These are phyloP conservation scores for Microsporum canis DNA, from an alignment of 2,329 filamentous ascomycete genomes.

Conservation along the genomic window DNA sequence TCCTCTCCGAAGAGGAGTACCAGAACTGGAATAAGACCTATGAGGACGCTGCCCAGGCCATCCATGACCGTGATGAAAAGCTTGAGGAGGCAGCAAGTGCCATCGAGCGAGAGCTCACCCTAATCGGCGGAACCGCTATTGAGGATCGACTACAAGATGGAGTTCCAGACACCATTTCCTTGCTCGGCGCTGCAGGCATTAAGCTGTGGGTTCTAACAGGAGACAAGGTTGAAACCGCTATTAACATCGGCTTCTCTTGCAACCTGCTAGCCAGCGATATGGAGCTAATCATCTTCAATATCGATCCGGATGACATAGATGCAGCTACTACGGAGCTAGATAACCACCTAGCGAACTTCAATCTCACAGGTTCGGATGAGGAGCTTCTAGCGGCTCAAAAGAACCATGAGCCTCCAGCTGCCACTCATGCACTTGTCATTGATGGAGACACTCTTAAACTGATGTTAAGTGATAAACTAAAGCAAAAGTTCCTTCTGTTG, in stretches of 20 bases:
- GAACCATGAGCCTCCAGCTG: constrained; percentile 73
- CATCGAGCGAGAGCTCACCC: constrained; percentile 79
- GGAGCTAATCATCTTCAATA: constrained; percentile 85
- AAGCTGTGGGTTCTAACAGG: constrained; percentile 98
- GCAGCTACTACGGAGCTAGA: constrained; percentile 62
- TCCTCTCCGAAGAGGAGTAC: constrained; percentile 74
- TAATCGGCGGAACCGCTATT: constrained; percentile 90
- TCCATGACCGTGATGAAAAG: constrained; percentile 83
- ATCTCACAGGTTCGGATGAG: constrained; percentile 70
- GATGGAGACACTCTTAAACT: constrained; percentile 89
- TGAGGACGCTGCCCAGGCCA: constrained; percentile 70
- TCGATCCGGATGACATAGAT: constrained; percentile 60
- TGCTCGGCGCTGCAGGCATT: constrained; percentile 86
- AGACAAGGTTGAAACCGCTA: constrained; percentile 97
- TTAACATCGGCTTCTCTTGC: constrained; percentile 99
- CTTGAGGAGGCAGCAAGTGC: constrained; percentile 77
- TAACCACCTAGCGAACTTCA: constrained; percentile 59
- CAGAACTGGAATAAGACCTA: constrained; percentile 74
- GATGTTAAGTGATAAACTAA: constrained; percentile 68
- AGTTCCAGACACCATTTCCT: constrained; percentile 85
- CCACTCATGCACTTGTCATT: constrained; percentile 87
- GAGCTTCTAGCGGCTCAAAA: constrained; percentile 68
- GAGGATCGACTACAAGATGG: constrained; percentile 95
- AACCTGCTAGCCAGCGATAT: constrained; percentile 95
- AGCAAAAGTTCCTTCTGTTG: constrained; percentile 84